Conservation (phyloP, 2,329 filamentous ascomycete genomes). For the Fusarium napiforme region DNA sequence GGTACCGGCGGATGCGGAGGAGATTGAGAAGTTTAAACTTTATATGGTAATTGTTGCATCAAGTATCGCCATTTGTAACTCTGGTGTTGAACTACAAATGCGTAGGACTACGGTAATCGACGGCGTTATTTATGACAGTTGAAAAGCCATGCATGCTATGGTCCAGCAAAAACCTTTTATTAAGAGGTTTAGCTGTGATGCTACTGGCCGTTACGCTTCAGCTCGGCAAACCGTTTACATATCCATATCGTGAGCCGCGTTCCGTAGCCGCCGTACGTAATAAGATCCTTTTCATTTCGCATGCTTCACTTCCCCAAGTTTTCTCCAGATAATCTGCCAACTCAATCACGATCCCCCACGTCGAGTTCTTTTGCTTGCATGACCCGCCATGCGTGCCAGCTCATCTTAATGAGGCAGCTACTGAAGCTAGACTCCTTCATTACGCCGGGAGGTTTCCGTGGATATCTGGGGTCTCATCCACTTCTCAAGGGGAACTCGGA, state of each 20-base stretch:
- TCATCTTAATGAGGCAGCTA: neutral
- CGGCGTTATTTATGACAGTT: neutral
- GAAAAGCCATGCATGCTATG: neutral
- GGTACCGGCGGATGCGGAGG: neutral
- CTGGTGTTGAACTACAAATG: neutral
- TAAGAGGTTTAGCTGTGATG: neutral
- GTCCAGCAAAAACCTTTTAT: neutral
- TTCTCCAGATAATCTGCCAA: constrained; percentile 25
- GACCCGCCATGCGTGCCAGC: no score
- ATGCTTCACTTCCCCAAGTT: constrained; percentile 21
- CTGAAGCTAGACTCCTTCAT: neutral
- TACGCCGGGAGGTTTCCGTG: neutral
- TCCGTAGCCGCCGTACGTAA: neutral
- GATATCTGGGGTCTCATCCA: neutral
- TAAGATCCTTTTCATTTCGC: neutral
- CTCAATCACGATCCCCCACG: constrained; percentile 5
- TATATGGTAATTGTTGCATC: neutral
- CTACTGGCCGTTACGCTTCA: neutral
- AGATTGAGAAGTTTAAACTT: neutral
- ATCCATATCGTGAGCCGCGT: no score
- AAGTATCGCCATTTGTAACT: neutral
- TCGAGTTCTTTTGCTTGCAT: neutral
- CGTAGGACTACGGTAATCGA: no score
- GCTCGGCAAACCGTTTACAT: constrained; percentile 4
- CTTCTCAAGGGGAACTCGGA: neutral